phyloP scores from a whole-genome alignment of 805 yeast genomes.

The Helenozyma baotianmanensis region DNA sequence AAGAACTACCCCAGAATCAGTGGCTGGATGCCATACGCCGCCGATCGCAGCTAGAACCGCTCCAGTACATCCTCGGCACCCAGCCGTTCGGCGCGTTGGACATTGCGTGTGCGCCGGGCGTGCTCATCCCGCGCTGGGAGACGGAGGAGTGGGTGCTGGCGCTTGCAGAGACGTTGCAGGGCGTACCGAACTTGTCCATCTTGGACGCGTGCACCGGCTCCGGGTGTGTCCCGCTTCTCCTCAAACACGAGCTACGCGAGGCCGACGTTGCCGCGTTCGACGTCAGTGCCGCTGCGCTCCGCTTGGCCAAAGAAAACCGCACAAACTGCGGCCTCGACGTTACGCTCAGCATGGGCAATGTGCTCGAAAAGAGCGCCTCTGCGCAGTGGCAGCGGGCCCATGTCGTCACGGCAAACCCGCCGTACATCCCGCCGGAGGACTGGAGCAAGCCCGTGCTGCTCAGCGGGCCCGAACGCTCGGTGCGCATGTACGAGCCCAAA shows the following conservation, averaged over 20 bases:
- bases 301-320: constrained; percentile 46
- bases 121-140: constrained; percentile 89
- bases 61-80: constrained; percentile 78
- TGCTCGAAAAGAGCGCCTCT: not conserved
- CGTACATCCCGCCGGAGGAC: constrained; percentile 61
- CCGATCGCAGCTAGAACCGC: constrained; percentile 57
- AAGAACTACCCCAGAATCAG: constrained; percentile 45
- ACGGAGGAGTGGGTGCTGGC: constrained; percentile 84
- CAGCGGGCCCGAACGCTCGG: constrained; percentile 58
- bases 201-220: constrained; percentile 18
- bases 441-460: constrained; percentile 26
- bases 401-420: constrained; percentile 82
- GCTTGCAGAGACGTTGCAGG: constrained; percentile 21
- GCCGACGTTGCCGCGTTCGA: constrained; percentile 48
- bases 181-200: constrained; percentile 1
- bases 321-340: constrained; percentile 6
- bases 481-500: constrained; percentile 66
- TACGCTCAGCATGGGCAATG: constrained; percentile 1
- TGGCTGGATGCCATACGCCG: constrained; percentile 51
- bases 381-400: no score
- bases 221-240: constrained; percentile 73
- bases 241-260: constrained; percentile 26
- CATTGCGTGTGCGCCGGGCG: constrained; percentile 56
- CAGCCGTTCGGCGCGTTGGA: constrained; percentile 82
- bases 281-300: constrained; percentile 48